A percentile compares a stretch with the other conserved stretches of the same genome.
phyloP scores from a whole-genome alignment of 2,329 filamentous ascomycete genomes.

The Colletotrichum sp. region DNA sequence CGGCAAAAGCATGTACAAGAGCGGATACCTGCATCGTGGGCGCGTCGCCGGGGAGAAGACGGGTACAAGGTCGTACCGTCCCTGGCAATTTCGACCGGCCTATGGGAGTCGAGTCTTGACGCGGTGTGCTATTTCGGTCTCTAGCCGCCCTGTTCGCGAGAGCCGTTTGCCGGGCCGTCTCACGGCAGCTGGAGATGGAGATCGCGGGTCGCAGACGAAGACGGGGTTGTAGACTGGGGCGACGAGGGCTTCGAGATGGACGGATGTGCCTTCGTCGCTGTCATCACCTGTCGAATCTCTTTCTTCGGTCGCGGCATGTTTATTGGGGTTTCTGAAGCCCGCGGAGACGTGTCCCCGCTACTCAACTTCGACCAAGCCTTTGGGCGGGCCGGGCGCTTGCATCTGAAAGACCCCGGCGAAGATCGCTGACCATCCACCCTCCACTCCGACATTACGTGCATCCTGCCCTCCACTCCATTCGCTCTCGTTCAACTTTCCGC shows the following conservation, averaged over 20 bases:
- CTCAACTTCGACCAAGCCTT: background rate
- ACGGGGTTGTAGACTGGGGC: background rate
- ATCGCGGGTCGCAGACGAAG: background rate
- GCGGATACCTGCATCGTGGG: slow-evolving; percentile 15
- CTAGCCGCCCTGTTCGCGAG: background rate
- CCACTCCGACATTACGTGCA: slow-evolving; percentile 11
- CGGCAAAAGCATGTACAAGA: slow-evolving; percentile 21
- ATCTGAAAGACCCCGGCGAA: slow-evolving; percentile 8
- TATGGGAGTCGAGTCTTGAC: background rate
- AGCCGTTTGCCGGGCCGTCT: background rate
- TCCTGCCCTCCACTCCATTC: slow-evolving; percentile 7
- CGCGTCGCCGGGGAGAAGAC: slow-evolving; percentile 11
- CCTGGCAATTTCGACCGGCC: background rate
- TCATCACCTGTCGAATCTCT: background rate
- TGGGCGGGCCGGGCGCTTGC: slow-evolving; percentile 20
- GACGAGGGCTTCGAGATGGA: background rate
- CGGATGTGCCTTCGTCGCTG: background rate
- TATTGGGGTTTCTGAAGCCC: background rate
- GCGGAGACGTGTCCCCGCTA: background rate
- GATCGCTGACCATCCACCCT: slow-evolving; percentile 9
- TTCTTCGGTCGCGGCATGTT: background rate
- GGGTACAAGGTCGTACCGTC: background rate
- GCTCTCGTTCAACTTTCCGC: background rate
- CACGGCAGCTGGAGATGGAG: background rate
- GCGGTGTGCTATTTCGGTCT: slow-evolving; percentile 10